Evolutionary conservation across 2,329 filamentous ascomycete species (phyloP).

Genomic region (Exserohilum rostratum): DNA sequence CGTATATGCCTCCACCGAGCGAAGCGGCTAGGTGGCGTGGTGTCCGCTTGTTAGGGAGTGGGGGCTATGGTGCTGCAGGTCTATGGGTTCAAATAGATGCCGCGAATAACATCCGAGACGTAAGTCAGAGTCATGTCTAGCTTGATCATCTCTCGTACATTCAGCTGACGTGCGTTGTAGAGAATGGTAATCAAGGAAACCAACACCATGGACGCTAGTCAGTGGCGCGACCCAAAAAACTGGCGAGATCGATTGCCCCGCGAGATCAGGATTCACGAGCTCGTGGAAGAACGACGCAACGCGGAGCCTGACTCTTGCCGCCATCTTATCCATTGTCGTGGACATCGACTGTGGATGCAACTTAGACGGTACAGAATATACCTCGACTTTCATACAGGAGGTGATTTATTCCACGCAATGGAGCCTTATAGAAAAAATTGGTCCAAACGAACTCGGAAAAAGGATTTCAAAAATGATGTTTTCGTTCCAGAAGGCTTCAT

Average conservation of each 20-base stretch:
- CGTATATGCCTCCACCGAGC: neutral
- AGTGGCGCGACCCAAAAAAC: constrained; percentile 6
- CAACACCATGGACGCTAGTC: neutral
- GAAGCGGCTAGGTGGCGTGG: neutral
- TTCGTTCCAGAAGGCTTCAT: neutral
- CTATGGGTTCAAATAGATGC: neutral
- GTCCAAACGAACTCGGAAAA: neutral
- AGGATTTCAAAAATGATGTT: neutral
- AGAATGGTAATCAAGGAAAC: constrained; percentile 16
- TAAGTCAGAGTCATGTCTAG: neutral
- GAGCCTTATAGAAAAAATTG: neutral
- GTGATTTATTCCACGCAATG: neutral
- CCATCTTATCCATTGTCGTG: constrained; percentile 8
- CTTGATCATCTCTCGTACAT: neutral
- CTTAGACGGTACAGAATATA: constrained; percentile 10
- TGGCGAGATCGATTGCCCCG: constrained; percentile 11
- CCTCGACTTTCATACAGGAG: constrained; percentile 4
- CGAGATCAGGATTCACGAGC: constrained; percentile 14
- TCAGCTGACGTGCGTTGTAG: neutral
- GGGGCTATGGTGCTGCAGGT: neutral
- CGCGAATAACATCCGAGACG: neutral
- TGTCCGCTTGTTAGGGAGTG: neutral
- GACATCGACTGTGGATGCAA: constrained; percentile 18
- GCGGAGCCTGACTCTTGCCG: neutral
- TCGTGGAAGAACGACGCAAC: constrained; percentile 6